phyloP scores from a whole-genome alignment of 306 rosid species.

The Castanea mollissima region DNA sequence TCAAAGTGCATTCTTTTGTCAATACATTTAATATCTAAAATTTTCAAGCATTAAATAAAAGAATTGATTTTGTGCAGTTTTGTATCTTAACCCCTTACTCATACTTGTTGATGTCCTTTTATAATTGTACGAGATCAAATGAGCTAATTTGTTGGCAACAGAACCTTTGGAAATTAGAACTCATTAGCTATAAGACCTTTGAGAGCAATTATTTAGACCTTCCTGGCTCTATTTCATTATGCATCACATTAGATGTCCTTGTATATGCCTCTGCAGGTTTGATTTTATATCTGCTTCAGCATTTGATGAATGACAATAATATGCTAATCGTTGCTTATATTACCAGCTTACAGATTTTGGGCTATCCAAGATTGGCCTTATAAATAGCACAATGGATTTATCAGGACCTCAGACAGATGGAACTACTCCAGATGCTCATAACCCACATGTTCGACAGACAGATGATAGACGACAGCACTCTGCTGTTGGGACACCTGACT shows the following conservation, averaged over 20 bases:
- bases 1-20: background rate
- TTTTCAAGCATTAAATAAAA: too few relatives aligned
- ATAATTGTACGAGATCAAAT: background rate
- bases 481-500: conserved; percentile 9
- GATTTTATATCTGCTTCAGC: background rate
- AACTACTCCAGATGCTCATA: background rate
- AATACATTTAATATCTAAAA: background rate
- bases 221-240: background rate
- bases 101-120: background rate
- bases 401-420: conserved; percentile 10
- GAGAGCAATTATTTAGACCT: background rate
- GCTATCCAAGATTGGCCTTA: conserved; percentile 6
- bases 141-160: background rate
- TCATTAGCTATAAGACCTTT: background rate
- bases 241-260: background rate
- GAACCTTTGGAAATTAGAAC: background rate
- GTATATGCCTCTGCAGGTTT: background rate
- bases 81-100: background rate
- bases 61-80: background rate
- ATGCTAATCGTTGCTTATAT: background rate
- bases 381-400: conserved; percentile 6
- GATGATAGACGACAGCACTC: background rate
- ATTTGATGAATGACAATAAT: background rate
- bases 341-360: conserved; percentile 12
- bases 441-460: background rate